These are phyloP conservation scores for Penicillium italicum DNA, from an alignment of 2,329 filamentous ascomycete genomes.

Conservation along the genomic window DNA sequence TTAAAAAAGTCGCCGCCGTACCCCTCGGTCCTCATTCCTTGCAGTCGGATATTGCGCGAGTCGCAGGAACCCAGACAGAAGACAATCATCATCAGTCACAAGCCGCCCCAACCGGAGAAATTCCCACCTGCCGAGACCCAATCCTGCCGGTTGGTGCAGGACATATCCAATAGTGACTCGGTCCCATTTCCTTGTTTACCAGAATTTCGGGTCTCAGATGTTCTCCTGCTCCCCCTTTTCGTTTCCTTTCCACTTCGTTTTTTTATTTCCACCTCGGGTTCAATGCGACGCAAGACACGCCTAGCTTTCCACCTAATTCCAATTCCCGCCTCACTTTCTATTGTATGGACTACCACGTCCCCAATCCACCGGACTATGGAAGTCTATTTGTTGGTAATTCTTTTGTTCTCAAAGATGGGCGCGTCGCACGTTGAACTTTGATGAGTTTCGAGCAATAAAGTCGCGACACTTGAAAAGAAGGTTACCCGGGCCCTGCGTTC, in stretches of 20 bases:
- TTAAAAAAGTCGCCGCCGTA: conserved; percentile 10
- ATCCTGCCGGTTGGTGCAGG: conserved; percentile 19
- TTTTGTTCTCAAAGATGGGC: conserved; percentile 3
- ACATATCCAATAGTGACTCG: conserved; percentile 11
- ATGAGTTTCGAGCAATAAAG: background rate
- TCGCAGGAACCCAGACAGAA: conserved; percentile 13
- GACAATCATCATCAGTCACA: conserved; percentile 15
- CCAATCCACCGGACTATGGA: conserved; percentile 2
- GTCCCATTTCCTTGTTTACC: conserved; percentile 7
- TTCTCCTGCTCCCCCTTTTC: conserved; percentile 15
- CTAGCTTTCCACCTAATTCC: background rate
- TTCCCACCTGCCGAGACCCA: conserved; percentile 16
- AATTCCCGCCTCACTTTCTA: background rate
- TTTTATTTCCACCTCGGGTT: background rate
- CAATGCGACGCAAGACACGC: background rate
- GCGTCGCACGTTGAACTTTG: conserved; percentile 2
- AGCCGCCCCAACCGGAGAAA: conserved; percentile 16
- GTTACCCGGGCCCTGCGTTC: background rate
- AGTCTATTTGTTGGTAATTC: background rate
- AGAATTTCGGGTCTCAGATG: conserved; percentile 13
- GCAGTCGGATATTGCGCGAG: conserved; percentile 13
- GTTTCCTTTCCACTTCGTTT: background rate
- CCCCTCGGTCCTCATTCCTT: conserved; percentile 18
- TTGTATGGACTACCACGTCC: background rate
- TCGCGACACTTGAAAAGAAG: background rate